Evolutionary conservation across 2,329 filamentous ascomycete species (phyloP).

Genomic region (Diaporthe sp.): DNA sequence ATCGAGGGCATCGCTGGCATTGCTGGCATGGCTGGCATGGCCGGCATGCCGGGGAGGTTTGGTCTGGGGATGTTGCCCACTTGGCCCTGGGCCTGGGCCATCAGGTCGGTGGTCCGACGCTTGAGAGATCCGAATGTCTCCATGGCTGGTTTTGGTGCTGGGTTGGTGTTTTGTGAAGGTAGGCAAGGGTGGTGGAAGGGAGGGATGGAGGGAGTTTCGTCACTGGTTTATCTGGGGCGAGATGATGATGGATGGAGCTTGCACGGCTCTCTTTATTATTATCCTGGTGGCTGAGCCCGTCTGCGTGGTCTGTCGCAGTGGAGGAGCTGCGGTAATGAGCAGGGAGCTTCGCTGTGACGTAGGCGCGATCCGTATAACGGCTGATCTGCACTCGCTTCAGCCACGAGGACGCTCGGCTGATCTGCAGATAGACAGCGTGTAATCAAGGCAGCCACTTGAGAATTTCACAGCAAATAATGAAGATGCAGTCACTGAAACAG

Average conservation of each 20-base stretch:
- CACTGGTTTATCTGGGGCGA: neutral
- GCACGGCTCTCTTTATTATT: slow-evolving; percentile 16
- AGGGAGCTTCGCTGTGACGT: slow-evolving; percentile 30
- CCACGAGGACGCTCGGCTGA: slow-evolving; percentile 19
- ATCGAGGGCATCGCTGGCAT: slow-evolving; percentile 36
- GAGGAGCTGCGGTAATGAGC: slow-evolving; percentile 27
- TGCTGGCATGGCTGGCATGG: slow-evolving; percentile 37
- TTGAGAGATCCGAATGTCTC: slow-evolving; percentile 31
- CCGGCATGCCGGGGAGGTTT: slow-evolving; percentile 39
- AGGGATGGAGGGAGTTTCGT: neutral
- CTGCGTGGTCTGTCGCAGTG: slow-evolving; percentile 17
- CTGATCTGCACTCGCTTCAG: slow-evolving; percentile 20
- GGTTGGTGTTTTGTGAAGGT: neutral
- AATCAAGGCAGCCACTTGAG: slow-evolving; percentile 3
- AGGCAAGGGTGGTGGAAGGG: neutral
- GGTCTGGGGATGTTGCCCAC: slow-evolving; percentile 29
- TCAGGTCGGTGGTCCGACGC: slow-evolving; percentile 32
- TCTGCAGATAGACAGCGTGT: slow-evolving; percentile 6
- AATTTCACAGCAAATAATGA: neutral
- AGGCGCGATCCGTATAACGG: slow-evolving; percentile 20
- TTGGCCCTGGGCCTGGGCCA: slow-evolving; percentile 25
- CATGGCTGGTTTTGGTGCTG: slow-evolving; percentile 10
- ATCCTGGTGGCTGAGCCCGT: slow-evolving; percentile 27
- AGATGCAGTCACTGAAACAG: neutral
- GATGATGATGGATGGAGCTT: neutral